Evolutionary conservation across 495 filamentous ascomycete genomes (phyloP).

Genomic region (Penicillium arizonense): DNA sequence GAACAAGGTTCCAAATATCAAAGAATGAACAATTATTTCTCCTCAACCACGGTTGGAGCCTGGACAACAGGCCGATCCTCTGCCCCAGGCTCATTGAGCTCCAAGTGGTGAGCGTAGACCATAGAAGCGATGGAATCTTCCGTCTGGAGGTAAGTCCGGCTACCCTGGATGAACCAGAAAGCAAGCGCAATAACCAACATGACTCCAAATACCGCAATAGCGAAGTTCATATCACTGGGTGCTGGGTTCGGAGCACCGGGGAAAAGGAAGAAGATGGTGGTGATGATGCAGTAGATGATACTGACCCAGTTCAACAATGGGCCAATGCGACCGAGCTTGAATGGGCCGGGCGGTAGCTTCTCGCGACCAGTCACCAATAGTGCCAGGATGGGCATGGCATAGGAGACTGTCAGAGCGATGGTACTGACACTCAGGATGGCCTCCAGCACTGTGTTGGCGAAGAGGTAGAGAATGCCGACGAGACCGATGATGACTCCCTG

Average conservation of each 20-base stretch:
- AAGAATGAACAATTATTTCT: background rate
- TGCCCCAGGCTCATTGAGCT: conserved; percentile 12
- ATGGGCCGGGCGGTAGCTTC: conserved; percentile 37
- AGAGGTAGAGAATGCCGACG: conserved; percentile 45
- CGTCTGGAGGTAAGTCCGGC: conserved; percentile 37
- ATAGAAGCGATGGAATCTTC: conserved; percentile 42
- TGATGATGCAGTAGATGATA: conserved; percentile 44
- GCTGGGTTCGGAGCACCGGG: conserved; percentile 38
- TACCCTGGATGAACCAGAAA: conserved; percentile 45
- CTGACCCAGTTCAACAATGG: conserved; percentile 41
- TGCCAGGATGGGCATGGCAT: conserved; percentile 45
- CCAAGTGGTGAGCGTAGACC: conserved; percentile 40
- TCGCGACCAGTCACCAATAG: conserved; percentile 42
- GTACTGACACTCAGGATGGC: conserved; percentile 52
- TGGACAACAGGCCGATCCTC: background rate
- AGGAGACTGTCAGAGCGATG: conserved; percentile 48
- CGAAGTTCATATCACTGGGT: conserved; percentile 47
- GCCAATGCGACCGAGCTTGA: conserved; percentile 40
- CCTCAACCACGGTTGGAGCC: background rate
- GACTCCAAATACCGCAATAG: conserved; percentile 49
- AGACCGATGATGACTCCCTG: conserved; percentile 42
- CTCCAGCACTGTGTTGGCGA: conserved; percentile 47
- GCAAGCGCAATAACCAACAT: conserved; percentile 45
- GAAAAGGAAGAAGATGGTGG: conserved; percentile 51
- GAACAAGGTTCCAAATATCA: too few species aligned